Conservation (phyloP, 1,284 basidiomycete genomes). For the Microbotryum saponariae region DNA sequence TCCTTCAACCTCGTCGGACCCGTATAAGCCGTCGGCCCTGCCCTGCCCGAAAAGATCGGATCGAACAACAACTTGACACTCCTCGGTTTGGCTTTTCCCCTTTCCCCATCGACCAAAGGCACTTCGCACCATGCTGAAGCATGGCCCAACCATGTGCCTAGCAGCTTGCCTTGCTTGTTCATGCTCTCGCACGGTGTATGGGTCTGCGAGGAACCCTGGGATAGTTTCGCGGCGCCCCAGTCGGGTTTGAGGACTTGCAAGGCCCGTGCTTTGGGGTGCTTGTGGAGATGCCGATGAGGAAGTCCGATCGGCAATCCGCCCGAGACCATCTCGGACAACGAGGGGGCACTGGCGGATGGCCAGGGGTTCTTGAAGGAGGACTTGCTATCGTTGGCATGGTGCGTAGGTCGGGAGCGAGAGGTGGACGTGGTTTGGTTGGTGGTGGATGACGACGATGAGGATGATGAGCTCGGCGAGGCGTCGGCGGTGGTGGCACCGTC, state of each 20-base stretch:
- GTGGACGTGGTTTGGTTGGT: background rate
- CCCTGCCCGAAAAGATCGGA: conserved; percentile 36
- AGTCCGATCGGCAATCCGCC: conserved; percentile 24
- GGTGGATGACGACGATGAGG: background rate
- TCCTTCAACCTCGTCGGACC: conserved; percentile 31
- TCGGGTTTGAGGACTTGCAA: conserved; percentile 24
- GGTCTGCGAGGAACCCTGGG: background rate
- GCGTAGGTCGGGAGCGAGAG: conserved; percentile 8
- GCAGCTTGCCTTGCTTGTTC: conserved; percentile 15
- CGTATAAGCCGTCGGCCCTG: conserved; percentile 33
- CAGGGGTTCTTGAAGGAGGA: conserved; percentile 33
- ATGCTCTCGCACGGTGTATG: background rate
- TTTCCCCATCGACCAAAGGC: conserved; percentile 10
- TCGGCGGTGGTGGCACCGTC: too few relatives aligned
- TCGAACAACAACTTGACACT: conserved; percentile 35
- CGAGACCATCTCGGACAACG: conserved; percentile 22
- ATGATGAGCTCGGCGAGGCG: too few relatives aligned
- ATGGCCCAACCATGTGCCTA: conserved; percentile 36
- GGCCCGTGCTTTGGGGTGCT: conserved; percentile 20
- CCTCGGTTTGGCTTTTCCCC: background rate
- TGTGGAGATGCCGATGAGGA: conserved; percentile 21
- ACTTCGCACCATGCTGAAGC: conserved; percentile 26
- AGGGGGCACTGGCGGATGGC: conserved; percentile 29
- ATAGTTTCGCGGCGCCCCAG: conserved; percentile 16
- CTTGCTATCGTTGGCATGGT: conserved; percentile 26